Evolutionary conservation across 2,329 filamentous ascomycete species (phyloP).

Genomic region (Trichoderma asperellum): DNA sequence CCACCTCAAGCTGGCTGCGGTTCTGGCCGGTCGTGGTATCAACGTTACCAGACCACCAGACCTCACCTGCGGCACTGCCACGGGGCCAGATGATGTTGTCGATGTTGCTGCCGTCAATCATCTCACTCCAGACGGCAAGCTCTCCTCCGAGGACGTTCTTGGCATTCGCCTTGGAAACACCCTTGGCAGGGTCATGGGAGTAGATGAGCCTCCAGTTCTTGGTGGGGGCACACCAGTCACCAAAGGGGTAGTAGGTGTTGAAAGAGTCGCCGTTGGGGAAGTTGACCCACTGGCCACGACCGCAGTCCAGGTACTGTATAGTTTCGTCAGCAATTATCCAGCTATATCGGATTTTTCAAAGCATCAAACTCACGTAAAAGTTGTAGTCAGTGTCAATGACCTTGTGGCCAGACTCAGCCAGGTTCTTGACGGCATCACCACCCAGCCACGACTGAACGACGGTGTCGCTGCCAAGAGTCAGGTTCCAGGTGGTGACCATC

Average conservation of each 20-base stretch:
- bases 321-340: background rate
- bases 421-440: constrained; percentile 60
- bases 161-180: constrained; percentile 63
- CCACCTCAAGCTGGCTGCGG: constrained; percentile 70
- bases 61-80: constrained; percentile 72
- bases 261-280: constrained; percentile 62
- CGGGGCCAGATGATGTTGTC: constrained; percentile 81
- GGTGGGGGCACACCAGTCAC: constrained; percentile 77
- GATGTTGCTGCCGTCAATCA: constrained; percentile 73
- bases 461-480: constrained; percentile 70
- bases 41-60: constrained; percentile 75
- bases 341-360: background rate
- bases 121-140: constrained; percentile 80
- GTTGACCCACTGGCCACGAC: constrained; percentile 77
- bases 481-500: constrained; percentile 77
- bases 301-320: constrained; percentile 76
- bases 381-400: constrained; percentile 77
- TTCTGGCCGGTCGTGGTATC: constrained; percentile 66
- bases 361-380: constrained; percentile 65
- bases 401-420: constrained; percentile 69
- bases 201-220: constrained; percentile 86
- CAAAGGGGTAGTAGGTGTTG: constrained; percentile 63
- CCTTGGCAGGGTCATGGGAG: constrained; percentile 72
- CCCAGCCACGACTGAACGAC: constrained; percentile 81
- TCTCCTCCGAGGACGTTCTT: constrained; percentile 80